Conservation (phyloP, 2,329 filamentous ascomycete genomes). For the Xylaria sp. region DNA sequence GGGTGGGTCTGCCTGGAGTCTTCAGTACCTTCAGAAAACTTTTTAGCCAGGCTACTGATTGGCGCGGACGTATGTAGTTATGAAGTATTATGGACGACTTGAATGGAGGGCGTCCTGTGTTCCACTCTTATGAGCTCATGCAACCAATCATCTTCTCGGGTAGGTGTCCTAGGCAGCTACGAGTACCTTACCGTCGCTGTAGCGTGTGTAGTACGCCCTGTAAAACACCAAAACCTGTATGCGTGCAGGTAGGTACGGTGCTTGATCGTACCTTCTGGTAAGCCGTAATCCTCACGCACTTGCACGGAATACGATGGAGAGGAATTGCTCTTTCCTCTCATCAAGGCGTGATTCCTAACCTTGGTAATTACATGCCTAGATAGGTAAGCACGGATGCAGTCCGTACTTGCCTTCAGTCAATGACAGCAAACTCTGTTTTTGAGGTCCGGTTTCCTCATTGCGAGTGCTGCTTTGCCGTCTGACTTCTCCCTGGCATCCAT, state of each 20-base stretch:
- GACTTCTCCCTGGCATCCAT: not conserved
- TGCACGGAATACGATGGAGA: too few species aligned
- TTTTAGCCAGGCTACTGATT: too few species aligned
- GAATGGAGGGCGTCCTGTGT: not conserved
- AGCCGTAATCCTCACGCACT: not conserved
- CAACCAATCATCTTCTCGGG: not conserved
- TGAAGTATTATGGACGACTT: too few species aligned
- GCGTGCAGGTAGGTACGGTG: too few species aligned
- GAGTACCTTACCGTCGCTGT: not conserved
- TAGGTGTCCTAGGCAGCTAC: not conserved
- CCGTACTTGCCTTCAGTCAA: too few species aligned
- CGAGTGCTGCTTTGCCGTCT: not conserved
- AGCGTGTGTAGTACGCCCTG: not conserved
- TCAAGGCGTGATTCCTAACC: too few species aligned
- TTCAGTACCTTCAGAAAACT: too few species aligned
- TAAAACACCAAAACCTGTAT: too few species aligned
- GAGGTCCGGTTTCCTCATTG: not conserved
- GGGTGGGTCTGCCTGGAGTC: too few species aligned
- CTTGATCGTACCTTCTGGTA: not conserved
- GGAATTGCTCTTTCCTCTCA: too few species aligned
- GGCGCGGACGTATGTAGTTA: not conserved
- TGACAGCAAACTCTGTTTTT: too few species aligned
- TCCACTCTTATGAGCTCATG: not conserved
- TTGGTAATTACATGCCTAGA: too few species aligned
- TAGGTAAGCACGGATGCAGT: not conserved